A percentile compares a stretch with the other conserved stretches of the same genome.
Conservation (phyloP, 2,329 filamentous ascomycete species). For the Leptographium procerum region DNA sequence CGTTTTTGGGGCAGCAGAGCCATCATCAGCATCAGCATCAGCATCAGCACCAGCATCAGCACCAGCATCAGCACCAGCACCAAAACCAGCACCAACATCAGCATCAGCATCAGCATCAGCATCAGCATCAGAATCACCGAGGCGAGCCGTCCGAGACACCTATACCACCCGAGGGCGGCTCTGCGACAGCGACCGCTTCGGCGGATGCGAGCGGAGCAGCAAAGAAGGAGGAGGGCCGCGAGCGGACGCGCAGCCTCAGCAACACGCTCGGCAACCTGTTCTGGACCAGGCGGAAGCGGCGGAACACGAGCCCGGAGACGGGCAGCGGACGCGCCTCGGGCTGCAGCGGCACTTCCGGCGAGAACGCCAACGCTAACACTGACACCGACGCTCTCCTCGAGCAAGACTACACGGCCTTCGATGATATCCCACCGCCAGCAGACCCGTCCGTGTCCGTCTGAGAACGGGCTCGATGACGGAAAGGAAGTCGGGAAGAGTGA, state of each 20-base stretch:
- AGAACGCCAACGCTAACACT: neutral
- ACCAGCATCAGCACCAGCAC: neutral
- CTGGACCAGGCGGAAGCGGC: slow-evolving; percentile 17
- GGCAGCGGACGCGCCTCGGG: neutral
- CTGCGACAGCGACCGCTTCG: neutral
- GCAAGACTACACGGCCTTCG: neutral
- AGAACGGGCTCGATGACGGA: too few relatives aligned
- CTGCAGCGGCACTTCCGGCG: neutral
- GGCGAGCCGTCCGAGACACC: neutral
- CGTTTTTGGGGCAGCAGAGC: neutral
- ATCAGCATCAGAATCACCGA: neutral
- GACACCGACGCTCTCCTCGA: neutral
- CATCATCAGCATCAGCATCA: neutral
- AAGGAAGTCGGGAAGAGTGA: too few relatives aligned
- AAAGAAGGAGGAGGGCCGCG: slow-evolving; percentile 13
- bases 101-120: neutral
- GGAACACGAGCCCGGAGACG: slow-evolving; percentile 5
- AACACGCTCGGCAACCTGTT: slow-evolving; percentile 26
- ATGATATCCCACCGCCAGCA: neutral
- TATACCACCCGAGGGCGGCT: neutral
- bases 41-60: neutral
- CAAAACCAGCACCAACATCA: neutral
- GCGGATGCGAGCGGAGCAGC: neutral
- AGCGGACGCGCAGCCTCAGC: slow-evolving; percentile 27
- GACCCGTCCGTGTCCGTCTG: too few relatives aligned